Evolutionary conservation across 257 asterid genomes (phyloP).

Genomic region (Thymus quinquecostatus): DNA sequence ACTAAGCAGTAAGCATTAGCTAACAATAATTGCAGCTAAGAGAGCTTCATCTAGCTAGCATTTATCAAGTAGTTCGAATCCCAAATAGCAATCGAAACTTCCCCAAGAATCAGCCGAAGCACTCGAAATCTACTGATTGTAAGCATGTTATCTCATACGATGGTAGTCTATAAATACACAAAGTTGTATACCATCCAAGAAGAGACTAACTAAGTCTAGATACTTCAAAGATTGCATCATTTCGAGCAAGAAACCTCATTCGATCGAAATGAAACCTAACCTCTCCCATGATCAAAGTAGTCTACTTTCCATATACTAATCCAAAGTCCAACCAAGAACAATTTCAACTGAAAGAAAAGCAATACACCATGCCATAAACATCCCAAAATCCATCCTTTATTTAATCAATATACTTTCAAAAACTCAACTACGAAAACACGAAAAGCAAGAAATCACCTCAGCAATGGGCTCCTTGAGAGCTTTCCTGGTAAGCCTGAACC

Average conservation of each 20-base stretch:
- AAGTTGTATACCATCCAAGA: not conserved
- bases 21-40: not conserved
- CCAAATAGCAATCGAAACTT: conserved; percentile 15
- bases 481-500: conserved; percentile 70
- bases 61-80: not conserved
- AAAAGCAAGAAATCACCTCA: conserved; percentile 36
- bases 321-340: conserved; percentile 13
- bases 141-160: not conserved
- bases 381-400: conserved; percentile 3
- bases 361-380: not conserved
- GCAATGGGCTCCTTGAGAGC: conserved; percentile 82
- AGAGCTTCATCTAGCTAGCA: not conserved
- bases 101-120: conserved; percentile 8
- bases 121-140: not conserved
- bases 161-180: not conserved
- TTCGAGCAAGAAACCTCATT: not conserved
- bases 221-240: no score
- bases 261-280: conserved; percentile 6
- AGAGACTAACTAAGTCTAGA: not conserved
- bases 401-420: not conserved
- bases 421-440: not conserved
- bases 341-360: not conserved
- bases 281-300: not conserved
- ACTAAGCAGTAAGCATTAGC: not conserved
- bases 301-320: not conserved